phyloP scores from a whole-genome alignment of 2,329 filamentous ascomycete genomes.

The Drechslerella dactyloides region DNA sequence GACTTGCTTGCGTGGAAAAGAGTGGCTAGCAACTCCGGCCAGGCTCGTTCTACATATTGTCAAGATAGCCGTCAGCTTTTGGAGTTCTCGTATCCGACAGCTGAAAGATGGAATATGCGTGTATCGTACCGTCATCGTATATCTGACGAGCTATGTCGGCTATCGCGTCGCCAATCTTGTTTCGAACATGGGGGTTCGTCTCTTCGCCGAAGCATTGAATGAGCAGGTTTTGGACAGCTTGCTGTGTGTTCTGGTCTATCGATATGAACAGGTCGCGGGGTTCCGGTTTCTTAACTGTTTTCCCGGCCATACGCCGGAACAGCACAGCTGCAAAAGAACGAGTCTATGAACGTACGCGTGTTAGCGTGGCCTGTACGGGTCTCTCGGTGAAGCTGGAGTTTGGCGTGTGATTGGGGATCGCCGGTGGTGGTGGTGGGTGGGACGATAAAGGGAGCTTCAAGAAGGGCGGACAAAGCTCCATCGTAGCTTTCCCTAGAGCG shows the following conservation, averaged over 20 bases:
- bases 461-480: background rate
- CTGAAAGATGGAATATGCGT: background rate
- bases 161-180: conserved; percentile 97
- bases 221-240: conserved; percentile 52
- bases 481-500: background rate
- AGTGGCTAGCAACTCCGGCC: conserved; percentile 84
- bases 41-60: conserved; percentile 72
- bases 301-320: conserved; percentile 90
- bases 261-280: conserved; percentile 85
- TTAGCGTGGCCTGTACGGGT: conserved; percentile 19
- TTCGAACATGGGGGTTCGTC: conserved; percentile 74
- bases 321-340: conserved; percentile 92
- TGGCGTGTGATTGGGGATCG: background rate
- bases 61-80: conserved; percentile 3
- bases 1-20: conserved; percentile 92
- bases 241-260: conserved; percentile 62
- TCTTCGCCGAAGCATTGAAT: conserved; percentile 62
- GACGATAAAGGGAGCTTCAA: background rate
- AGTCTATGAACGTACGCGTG: conserved; percentile 63
- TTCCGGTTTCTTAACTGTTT: conserved; percentile 70
- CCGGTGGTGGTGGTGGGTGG: background rate
- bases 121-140: conserved; percentile 78
- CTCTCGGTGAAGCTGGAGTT: background rate
- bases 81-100: conserved; percentile 15
- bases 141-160: conserved; percentile 95